Evolutionary conservation across 192 early-diverging fungal species (phyloP).

Genomic region (Lunasporangiospora selenospora): DNA sequence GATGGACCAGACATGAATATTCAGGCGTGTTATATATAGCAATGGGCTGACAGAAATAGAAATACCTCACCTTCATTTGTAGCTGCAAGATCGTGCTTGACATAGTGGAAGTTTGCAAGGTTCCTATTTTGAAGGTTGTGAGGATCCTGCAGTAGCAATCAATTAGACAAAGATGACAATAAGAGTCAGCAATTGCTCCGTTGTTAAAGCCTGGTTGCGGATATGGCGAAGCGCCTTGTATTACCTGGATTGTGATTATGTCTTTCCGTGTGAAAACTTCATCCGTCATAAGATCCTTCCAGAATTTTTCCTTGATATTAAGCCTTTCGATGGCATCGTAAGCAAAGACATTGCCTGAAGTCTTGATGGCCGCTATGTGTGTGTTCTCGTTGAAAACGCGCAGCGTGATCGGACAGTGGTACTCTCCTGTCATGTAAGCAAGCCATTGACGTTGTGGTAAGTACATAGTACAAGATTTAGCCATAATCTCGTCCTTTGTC

Average conservation of each 20-base stretch:
- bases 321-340: slow-evolving; percentile 87
- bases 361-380: slow-evolving; percentile 86
- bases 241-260: slow-evolving; percentile 85
- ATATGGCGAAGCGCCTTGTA: neutral
- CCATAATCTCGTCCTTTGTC: no score
- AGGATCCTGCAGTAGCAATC: slow-evolving; percentile 66
- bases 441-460: no score
- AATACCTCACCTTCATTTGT: slow-evolving; percentile 54
- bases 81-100: slow-evolving; percentile 70
- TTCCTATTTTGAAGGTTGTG: slow-evolving; percentile 73
- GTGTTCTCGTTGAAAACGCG: slow-evolving; percentile 84
- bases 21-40: neutral
- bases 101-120: slow-evolving; percentile 76
- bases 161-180: slow-evolving; percentile 2
- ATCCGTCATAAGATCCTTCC: slow-evolving; percentile 88
- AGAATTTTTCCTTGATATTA: slow-evolving; percentile 84
- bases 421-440: no score
- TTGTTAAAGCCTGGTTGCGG: neutral
- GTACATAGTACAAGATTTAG: no score
- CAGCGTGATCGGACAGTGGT: slow-evolving; percentile 90
- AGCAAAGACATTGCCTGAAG: slow-evolving; percentile 89
- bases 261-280: slow-evolving; percentile 88
- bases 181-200: neutral
- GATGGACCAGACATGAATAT: no score
- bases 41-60: neutral